Evolutionary conservation across 345 rosid species (phyloP).

Genomic region (Punica granatum): DNA sequence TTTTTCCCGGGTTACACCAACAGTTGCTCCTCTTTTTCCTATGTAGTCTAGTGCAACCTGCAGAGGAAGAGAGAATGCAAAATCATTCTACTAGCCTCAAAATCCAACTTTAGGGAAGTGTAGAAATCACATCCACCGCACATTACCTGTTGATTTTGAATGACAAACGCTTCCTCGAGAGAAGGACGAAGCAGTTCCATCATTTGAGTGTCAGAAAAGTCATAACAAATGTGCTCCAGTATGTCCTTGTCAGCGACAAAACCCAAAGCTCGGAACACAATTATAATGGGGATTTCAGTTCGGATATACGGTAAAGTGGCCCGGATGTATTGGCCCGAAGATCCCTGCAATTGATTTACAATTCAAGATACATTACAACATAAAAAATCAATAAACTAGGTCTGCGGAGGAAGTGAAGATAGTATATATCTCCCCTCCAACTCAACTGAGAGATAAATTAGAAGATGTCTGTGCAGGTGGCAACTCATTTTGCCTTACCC

Average conservation of each 20-base stretch:
- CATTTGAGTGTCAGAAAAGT: conserved; percentile 85
- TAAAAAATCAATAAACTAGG: background rate
- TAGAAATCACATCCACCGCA: background rate
- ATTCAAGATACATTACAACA: background rate
- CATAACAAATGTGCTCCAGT: conserved; percentile 90
- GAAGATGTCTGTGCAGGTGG: background rate
- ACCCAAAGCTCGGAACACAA: conserved; percentile 94
- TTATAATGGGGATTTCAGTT: conserved; percentile 93
- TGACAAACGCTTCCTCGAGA: conserved; percentile 94
- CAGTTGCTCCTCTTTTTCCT: conserved; percentile 95
- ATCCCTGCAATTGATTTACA: conserved; percentile 47
- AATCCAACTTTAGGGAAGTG: background rate
- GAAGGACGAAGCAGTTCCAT: conserved; percentile 98
- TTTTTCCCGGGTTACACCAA: conserved; percentile 90
- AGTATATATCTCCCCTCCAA: background rate
- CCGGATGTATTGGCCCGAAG: conserved; percentile 90
- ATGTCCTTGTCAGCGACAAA: conserved; percentile 97
- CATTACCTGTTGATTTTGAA: conserved; percentile 88
- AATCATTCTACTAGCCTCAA: conserved; percentile 3
- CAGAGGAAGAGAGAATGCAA: conserved; percentile 7
- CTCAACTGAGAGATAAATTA: background rate
- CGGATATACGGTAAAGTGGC: conserved; percentile 97
- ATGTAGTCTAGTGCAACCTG: conserved; percentile 98
- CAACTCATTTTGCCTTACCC: conserved; percentile 42
- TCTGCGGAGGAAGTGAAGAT: background rate